Percentiles rank a stretch among this genome's conserved stretches.
Evolutionary conservation across 2,329 filamentous ascomycete species (phyloP).

Genomic region (Pestalotiopsis sp.): DNA sequence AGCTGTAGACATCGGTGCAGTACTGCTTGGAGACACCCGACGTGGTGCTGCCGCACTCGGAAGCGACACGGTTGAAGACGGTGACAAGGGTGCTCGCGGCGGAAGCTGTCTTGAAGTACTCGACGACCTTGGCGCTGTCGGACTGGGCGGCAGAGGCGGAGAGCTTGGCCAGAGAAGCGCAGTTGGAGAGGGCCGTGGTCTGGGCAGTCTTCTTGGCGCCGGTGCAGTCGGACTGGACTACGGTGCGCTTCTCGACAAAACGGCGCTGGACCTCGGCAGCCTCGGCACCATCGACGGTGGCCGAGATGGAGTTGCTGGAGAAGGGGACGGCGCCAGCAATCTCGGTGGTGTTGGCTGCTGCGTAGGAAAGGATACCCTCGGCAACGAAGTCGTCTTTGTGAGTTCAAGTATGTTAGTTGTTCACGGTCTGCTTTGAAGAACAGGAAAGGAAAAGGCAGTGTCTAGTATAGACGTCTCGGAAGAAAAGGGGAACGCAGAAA

Average conservation of each 20-base stretch:
- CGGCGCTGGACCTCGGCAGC: constrained; percentile 54
- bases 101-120: constrained; percentile 63
- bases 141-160: constrained; percentile 56
- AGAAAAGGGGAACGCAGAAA: too few relatives aligned
- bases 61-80: constrained; percentile 52
- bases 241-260: constrained; percentile 54
- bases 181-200: constrained; percentile 55
- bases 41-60: constrained; percentile 55
- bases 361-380: constrained; percentile 58
- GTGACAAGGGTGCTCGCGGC: constrained; percentile 52
- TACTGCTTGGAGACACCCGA: constrained; percentile 34
- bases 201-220: constrained; percentile 47
- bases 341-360: constrained; percentile 51
- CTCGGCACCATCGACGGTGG: constrained; percentile 58
- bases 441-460: too few relatives aligned
- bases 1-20: constrained; percentile 19
- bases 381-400: constrained; percentile 51
- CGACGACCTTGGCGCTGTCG: constrained; percentile 53
- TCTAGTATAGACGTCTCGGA: too few relatives aligned
- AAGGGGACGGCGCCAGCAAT: constrained; percentile 60
- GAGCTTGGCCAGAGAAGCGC: constrained; percentile 52
- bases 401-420: not conserved
- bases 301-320: constrained; percentile 60
- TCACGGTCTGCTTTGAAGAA: too few relatives aligned
- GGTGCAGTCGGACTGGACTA: constrained; percentile 57